Evolutionary conservation across 2,329 filamentous ascomycete genomes (phyloP).

Genomic region (Colletotrichum gloeosporioides): DNA sequence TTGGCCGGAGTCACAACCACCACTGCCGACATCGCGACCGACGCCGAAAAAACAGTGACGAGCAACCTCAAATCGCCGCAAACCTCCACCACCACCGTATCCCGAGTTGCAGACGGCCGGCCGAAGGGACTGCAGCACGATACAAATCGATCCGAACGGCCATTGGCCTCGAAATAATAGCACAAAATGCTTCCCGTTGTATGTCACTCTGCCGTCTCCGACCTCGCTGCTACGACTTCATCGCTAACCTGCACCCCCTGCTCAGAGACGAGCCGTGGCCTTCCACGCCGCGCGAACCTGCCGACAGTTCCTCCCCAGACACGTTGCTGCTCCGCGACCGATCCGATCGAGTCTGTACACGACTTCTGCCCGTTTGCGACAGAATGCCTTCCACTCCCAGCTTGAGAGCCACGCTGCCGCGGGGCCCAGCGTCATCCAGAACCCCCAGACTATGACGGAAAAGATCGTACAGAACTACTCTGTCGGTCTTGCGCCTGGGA

Average conservation of each 20-base stretch:
- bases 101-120: background rate
- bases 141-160: background rate
- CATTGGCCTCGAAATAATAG: background rate
- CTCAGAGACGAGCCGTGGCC: slow-evolving; percentile 33
- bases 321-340: background rate
- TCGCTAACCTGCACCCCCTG: background rate
- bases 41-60: background rate
- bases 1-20: background rate
- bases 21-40: slow-evolving; percentile 11
- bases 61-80: background rate
- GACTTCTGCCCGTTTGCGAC: slow-evolving; percentile 29
- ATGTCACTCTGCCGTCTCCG: background rate
- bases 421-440: slow-evolving; percentile 32
- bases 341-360: slow-evolving; percentile 4
- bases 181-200: slow-evolving; percentile 18
- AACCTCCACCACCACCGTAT: background rate
- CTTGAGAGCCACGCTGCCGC: slow-evolving; percentile 58
- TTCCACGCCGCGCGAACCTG: slow-evolving; percentile 28
- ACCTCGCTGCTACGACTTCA: background rate
- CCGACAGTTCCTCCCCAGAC: slow-evolving; percentile 56
- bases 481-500: slow-evolving; percentile 75
- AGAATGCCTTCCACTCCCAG: slow-evolving; percentile 69
- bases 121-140: background rate
- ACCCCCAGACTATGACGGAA: slow-evolving; percentile 83
- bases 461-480: slow-evolving; percentile 89